These are phyloP conservation scores for Salvia miltiorrhiza DNA, from an alignment of 257 asterid genomes.

Conservation along the genomic window DNA sequence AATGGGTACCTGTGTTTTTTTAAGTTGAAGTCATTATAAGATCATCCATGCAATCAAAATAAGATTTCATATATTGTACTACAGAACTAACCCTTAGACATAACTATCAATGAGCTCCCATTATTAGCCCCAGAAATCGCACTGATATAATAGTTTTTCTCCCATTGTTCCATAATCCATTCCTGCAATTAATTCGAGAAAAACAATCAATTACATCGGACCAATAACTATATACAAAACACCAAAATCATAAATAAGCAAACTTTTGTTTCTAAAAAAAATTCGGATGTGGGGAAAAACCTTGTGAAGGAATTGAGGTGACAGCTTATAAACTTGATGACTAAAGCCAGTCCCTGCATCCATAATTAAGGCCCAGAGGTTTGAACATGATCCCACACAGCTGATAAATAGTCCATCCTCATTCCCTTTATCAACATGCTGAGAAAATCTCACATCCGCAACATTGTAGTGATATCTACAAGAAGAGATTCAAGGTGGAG, in stretches of 20 bases:
- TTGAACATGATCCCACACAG: conserved; percentile 56
- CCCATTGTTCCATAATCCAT: conserved; percentile 76
- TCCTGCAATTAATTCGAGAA: conserved; percentile 34
- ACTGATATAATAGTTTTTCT: conserved; percentile 54
- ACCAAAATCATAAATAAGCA: neutral
- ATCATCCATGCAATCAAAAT: neutral
- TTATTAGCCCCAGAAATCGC: conserved; percentile 63
- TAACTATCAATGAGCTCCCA: conserved; percentile 59
- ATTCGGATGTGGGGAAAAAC: conserved; percentile 15
- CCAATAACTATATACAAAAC: neutral
- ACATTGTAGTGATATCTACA: conserved; percentile 80
- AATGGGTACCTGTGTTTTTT: conserved; percentile 44
- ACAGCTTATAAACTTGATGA: conserved; percentile 57
- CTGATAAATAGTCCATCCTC: conserved; percentile 66
- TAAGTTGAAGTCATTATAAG: neutral
- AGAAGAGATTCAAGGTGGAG: neutral
- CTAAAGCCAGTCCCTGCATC: conserved; percentile 74
- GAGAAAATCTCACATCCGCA: conserved; percentile 50
- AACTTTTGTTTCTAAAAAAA: neutral
- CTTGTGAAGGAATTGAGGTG: conserved; percentile 67
- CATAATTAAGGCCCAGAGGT: conserved; percentile 74
- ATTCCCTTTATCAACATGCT: conserved; percentile 68
- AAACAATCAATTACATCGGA: neutral
- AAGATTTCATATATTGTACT: neutral
- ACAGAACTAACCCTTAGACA: conserved; percentile 63